Evolutionary conservation across 1,284 basidiomycete genomes (phyloP), one percentile per base, ranked within the genome.

Genomic region (Papiliotrema fonsecae): DNA sequence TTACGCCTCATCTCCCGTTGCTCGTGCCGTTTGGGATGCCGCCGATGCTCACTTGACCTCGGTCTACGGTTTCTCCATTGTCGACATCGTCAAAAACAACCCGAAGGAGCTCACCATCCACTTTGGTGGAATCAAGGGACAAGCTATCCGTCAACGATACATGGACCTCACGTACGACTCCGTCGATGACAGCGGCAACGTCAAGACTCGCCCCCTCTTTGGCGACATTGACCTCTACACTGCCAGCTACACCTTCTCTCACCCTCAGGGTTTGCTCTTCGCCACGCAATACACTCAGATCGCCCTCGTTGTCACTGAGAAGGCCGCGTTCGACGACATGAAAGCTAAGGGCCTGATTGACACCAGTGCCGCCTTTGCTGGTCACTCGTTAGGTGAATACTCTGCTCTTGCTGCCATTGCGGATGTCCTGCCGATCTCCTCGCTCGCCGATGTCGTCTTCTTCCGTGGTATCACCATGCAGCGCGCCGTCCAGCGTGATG

Each of bases 391-490:
- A 40, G 94, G 94, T 62, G 94, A 98, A 75, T 98, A 98, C 74
- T 97, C 94, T 43, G 92, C 94, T 13, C 81, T 98, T 11, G 94
- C 96, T 1, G 93, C 93, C 14, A 93, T 97, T 58, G 94, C 94
- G 38, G 91, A 92, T 71, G 89, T 97, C 40, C 83, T 98, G 39
- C 86, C 90, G 38, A 91, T 97, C 67, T 89, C 93, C 27, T 84
- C 90, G n/a, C 83, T 98, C 44, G 90, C 94, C 62, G 93, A 97
- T 63, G 89, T 98, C 66, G 94, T 98, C 37, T 97, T 98, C 81
- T 97, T 97, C 76, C 90, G 96, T 74, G 94, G 94, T 70, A 94
- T 98, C 67, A 98, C 94, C 43, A 98, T 98, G 94, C 93, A 97
- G 70, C 88, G 92, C 39, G 93, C 93, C 19, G 93, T 97, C 52